Base-by-base conservation (phyloP, 2,329 filamentous ascomycete genomes). In the Xylariaceae sp. region DNA sequence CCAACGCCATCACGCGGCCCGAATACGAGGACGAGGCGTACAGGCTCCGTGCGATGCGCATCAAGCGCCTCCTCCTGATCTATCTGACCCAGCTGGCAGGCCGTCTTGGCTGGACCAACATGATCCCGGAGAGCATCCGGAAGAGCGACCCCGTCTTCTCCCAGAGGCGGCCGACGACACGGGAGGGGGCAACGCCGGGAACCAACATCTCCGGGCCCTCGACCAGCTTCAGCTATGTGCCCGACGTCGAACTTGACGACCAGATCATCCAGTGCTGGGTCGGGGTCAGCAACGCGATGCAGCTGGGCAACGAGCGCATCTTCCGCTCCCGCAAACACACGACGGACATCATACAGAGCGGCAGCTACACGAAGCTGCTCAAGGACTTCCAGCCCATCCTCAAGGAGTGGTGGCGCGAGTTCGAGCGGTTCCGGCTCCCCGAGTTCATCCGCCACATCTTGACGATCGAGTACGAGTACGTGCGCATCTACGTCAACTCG, bases 51-150 rank as follows among this genome's bases (percentile, higher is more conserved):
- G 85, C 85, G 29, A 76, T 77, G 50, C 85, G 90, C 44, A 85
- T 96, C 53, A 88, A 90, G 54, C 78, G 89, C 28, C 69, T 97
- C 5, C 76, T 98, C 6, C 71, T 95, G 40, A 88, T 96, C 43
- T 97, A 97, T 59, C 78, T 94, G 28, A 90, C 87, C 1, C 89
- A 97, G 62, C 83, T 94, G n/a, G 90, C 88, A 46, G 92, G 90
- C 13, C 81, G 92, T 13, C 74, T 98, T 9, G 89, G 88, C 2
- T 86, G 94, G 70, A 94, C 88, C 0, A 94, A 87, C 36, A 95
- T 96, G 87, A 82, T 95, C 2, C 88, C 89, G 3, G 77, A 81
- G 52, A 72, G 73, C 51, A 63, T 82, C 12, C 69, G 78, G 30
- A 72, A 69, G 54, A 72, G 68, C 28, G 77, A 81, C 44, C 73